Percentiles rank a stretch among this genome's conserved stretches.
Evolutionary conservation across 2,329 filamentous ascomycete species (phyloP).

Genomic region (Pestalotiopsis sp.): DNA sequence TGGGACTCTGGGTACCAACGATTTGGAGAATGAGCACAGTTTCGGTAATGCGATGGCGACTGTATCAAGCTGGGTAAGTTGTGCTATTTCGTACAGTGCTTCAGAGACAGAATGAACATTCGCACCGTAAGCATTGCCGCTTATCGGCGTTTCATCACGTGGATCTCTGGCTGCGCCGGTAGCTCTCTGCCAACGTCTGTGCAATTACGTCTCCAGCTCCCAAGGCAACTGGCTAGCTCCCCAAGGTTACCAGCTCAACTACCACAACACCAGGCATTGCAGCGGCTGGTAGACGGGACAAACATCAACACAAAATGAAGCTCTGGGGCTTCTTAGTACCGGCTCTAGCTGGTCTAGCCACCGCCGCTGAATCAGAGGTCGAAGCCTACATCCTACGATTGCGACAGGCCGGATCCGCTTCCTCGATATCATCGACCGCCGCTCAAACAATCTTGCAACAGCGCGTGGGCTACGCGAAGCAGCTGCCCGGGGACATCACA

Average conservation of each 20-base stretch:
- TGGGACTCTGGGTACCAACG: not conserved
- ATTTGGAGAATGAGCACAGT: not conserved
- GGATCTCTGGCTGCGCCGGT: not conserved
- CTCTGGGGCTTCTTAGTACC: conserved; percentile 39
- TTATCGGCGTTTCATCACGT: conserved; percentile 1
- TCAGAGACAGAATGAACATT: too few species aligned
- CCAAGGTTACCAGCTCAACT: not conserved
- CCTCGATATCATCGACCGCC: conserved; percentile 51
- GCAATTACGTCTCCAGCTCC: conserved; percentile 9
- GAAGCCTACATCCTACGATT: conserved; percentile 53
- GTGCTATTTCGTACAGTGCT: not conserved
- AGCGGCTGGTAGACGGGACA: not conserved
- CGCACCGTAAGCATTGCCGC: not conserved
- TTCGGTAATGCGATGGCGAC: not conserved
- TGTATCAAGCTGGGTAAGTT: not conserved
- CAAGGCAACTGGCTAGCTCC: not conserved
- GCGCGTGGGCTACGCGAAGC: conserved; percentile 49
- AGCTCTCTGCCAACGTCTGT: not conserved
- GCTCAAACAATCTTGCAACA: conserved; percentile 61
- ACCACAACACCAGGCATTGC: not conserved
- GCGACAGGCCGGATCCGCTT: conserved; percentile 20
- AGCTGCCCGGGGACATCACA: conserved; percentile 40
- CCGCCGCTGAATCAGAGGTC: conserved; percentile 36
- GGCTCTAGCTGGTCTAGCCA: conserved; percentile 34
- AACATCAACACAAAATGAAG: conserved; percentile 34